phyloP scores from a whole-genome alignment of 257 asterid species.

The Solanum chiquidenum region DNA sequence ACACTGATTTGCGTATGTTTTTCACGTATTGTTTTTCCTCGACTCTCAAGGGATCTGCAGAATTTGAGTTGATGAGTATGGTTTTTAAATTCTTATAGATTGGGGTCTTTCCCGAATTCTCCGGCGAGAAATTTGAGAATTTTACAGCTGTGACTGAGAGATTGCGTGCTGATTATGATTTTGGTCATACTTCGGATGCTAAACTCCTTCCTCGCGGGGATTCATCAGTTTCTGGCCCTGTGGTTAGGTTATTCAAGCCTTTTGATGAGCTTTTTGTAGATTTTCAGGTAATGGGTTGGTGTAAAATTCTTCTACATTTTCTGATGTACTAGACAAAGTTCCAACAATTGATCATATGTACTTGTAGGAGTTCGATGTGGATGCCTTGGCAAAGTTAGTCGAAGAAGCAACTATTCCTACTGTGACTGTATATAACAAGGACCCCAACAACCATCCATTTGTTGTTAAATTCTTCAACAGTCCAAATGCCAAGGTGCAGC shows the following conservation, averaged over 20 bases:
- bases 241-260: conserved; percentile 81
- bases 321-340: neutral
- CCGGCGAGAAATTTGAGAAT: conserved; percentile 82
- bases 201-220: conserved; percentile 85
- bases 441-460: conserved; percentile 70
- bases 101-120: conserved; percentile 80
- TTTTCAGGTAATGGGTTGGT: conserved; percentile 36
- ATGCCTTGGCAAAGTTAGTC: conserved; percentile 59
- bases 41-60: neutral
- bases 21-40: neutral
- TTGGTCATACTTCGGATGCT: conserved; percentile 61
- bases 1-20: neutral
- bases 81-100: conserved; percentile 31
- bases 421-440: conserved; percentile 72
- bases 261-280: conserved; percentile 86
- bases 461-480: conserved; percentile 61
- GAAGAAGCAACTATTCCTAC: conserved; percentile 73
- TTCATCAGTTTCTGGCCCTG: conserved; percentile 60
- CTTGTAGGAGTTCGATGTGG: conserved; percentile 77
- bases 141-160: conserved; percentile 76
- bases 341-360: conserved; percentile 3
- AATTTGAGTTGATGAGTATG: neutral
- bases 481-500: conserved; percentile 54
- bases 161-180: conserved; percentile 74
- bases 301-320: neutral